phyloP scores from a whole-genome alignment of 495 filamentous ascomycete genomes.

The Hyphodiscus hymeniophilus region DNA sequence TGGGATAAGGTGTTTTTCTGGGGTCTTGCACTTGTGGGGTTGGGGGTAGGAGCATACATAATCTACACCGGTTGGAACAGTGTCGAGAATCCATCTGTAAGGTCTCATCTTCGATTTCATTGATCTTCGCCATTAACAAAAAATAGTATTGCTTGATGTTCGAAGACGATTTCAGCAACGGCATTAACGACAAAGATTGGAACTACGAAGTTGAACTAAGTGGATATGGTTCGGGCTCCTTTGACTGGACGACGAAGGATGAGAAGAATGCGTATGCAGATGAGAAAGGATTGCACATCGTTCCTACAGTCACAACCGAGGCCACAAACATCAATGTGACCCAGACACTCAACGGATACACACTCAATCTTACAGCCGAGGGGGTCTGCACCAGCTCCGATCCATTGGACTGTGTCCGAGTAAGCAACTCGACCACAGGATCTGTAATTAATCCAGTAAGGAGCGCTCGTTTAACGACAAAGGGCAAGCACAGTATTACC shows the following conservation, averaged over 20 bases:
- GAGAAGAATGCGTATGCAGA: constrained; percentile 33
- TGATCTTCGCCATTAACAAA: not conserved
- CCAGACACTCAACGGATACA: constrained; percentile 23
- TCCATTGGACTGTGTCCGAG: constrained; percentile 20
- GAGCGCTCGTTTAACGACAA: constrained; percentile 31
- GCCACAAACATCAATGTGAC: constrained; percentile 25
- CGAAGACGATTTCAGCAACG: constrained; percentile 31
- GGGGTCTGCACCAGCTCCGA: constrained; percentile 27
- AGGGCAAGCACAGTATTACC: constrained; percentile 30
- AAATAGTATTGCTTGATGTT: constrained; percentile 29
- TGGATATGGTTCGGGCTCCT: constrained; percentile 32
- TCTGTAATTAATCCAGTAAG: constrained; percentile 32
- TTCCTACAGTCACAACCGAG: constrained; percentile 36
- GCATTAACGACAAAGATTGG: constrained; percentile 27
- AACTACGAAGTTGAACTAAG: constrained; percentile 28
- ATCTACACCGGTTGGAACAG: not conserved
- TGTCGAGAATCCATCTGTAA: not conserved
- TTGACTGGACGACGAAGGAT: constrained; percentile 38
- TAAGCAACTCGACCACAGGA: constrained; percentile 28
- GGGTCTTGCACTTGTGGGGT: not conserved
- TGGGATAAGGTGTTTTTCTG: constrained; percentile 1
- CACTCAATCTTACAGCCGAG: constrained; percentile 30
- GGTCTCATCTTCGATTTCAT: not conserved
- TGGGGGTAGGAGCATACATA: not conserved
- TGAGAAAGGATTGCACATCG: constrained; percentile 34